Percentiles rank a stretch among this genome's conserved stretches.
Conservation (phyloP, 192 early-diverging fungal species). For the Kappamyces sp. region DNA sequence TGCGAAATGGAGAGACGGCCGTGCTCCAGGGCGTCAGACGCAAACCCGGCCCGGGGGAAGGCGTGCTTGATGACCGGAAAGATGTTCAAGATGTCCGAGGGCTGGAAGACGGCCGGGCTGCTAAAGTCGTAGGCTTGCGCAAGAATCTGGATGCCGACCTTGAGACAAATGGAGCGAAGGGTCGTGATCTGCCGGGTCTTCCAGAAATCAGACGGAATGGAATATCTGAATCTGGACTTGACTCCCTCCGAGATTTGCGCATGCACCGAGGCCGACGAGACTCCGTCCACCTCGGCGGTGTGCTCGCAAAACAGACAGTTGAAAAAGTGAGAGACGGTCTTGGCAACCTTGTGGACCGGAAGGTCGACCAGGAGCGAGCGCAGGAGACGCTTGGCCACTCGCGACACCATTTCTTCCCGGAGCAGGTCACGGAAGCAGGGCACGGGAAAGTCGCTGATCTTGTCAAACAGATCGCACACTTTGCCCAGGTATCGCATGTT, state of each 20-base stretch:
- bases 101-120: slow-evolving; percentile 47
- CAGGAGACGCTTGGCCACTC: slow-evolving; percentile 79
- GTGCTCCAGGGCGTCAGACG: slow-evolving; percentile 85
- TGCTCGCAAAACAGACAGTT: slow-evolving; percentile 71
- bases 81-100: slow-evolving; percentile 65
- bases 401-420: slow-evolving; percentile 81
- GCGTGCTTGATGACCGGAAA: slow-evolving; percentile 72
- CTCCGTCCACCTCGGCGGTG: slow-evolving; percentile 6
- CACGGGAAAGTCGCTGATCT: slow-evolving; percentile 48
- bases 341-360: slow-evolving; percentile 52
- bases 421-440: slow-evolving; percentile 60
- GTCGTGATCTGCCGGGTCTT: slow-evolving; percentile 36
- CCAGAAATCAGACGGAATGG: slow-evolving; percentile 47
- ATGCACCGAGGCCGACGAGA: slow-evolving; percentile 62
- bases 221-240: slow-evolving; percentile 68
- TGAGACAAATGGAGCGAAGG: slow-evolving; percentile 76
- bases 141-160: slow-evolving; percentile 81
- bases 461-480: slow-evolving; percentile 60
- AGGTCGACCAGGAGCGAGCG: slow-evolving; percentile 56
- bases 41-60: slow-evolving; percentile 56
- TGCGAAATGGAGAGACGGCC: slow-evolving; percentile 71
- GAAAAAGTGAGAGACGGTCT: slow-evolving; percentile 72
- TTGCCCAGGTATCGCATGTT: slow-evolving; percentile 95
- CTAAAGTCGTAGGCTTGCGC: slow-evolving; percentile 60
- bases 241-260: slow-evolving; percentile 60